Evolutionary conservation across 164 flowering plant genomes (phyloP).

Genomic region (Vitis rotundifolia): DNA sequence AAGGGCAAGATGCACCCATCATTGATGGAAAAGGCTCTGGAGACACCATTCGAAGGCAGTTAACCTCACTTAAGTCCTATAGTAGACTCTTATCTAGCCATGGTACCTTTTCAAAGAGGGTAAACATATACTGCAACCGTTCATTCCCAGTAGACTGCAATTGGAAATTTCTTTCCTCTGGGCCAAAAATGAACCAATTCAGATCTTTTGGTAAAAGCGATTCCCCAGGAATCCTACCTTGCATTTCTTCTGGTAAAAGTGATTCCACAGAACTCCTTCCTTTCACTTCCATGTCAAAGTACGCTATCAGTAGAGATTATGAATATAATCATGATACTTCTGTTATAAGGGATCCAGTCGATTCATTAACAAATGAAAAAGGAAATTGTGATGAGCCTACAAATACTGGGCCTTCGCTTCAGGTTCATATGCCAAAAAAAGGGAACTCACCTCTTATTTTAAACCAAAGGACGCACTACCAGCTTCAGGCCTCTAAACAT

Average conservation of each 20-base stretch:
- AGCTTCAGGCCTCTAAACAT: slow-evolving; percentile 36
- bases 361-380: slow-evolving; percentile 1
- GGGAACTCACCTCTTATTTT: slow-evolving; percentile 31
- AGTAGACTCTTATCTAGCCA: slow-evolving; percentile 37
- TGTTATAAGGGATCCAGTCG: slow-evolving; percentile 3
- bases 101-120: slow-evolving; percentile 6
- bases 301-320: slow-evolving; percentile 5
- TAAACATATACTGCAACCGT: slow-evolving; percentile 3
- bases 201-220: slow-evolving; percentile 14
- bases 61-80: slow-evolving; percentile 51
- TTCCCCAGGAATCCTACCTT: slow-evolving; percentile 3
- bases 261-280: not conserved
- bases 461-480: slow-evolving; percentile 21
- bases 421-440: slow-evolving; percentile 15
- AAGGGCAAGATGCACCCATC: slow-evolving; percentile 15
- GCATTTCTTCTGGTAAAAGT: slow-evolving; percentile 15
- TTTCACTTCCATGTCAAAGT: slow-evolving; percentile 4
- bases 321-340: slow-evolving; percentile 9
- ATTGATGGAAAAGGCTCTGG: slow-evolving; percentile 21
- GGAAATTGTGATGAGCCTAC: slow-evolving; percentile 18
- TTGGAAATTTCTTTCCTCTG: slow-evolving; percentile 5
- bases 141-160: slow-evolving; percentile 10
- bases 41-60: slow-evolving; percentile 24
- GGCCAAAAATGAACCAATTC: slow-evolving; percentile 8
- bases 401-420: slow-evolving; percentile 25